These are phyloP conservation scores for Diaporthe ilicicola DNA, from an alignment of 2,329 filamentous ascomycete species.

Conservation along the genomic window DNA sequence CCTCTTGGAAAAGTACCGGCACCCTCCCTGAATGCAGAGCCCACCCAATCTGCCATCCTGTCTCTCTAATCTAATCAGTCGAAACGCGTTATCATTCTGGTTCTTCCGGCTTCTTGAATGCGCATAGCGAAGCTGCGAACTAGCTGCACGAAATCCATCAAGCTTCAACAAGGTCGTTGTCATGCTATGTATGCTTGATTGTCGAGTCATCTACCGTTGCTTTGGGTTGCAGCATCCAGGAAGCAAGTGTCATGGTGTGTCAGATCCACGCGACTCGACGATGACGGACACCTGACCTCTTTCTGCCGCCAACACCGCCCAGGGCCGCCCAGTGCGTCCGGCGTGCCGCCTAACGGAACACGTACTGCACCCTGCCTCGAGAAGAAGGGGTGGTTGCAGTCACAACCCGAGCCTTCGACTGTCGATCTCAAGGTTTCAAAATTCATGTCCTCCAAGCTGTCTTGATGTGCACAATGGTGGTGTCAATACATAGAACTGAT, in stretches of 20 bases:
- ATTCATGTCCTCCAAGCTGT: not conserved
- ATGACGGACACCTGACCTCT: slow-evolving; percentile 12
- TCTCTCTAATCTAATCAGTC: slow-evolving; percentile 26
- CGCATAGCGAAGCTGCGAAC: slow-evolving; percentile 23
- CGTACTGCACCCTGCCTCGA: not conserved
- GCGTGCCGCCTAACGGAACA: slow-evolving; percentile 9
- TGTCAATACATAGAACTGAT: not conserved
- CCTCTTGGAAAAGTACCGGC: slow-evolving; percentile 26
- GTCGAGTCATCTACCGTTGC: slow-evolving; percentile 8
- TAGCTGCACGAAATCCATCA: slow-evolving; percentile 18
- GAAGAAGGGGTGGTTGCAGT: slow-evolving; percentile 3
- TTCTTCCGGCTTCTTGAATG: slow-evolving; percentile 1
- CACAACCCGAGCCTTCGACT: not conserved
- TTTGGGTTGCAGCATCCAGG: slow-evolving; percentile 7
- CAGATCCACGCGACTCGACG: slow-evolving; percentile 26
- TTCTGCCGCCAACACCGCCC: slow-evolving; percentile 21
- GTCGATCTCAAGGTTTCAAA: not conserved
- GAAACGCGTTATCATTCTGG: slow-evolving; percentile 21
- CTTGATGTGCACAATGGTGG: not conserved
- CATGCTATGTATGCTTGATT: slow-evolving; percentile 15
- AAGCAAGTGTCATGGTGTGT: slow-evolving; percentile 19
- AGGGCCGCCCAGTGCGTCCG: not conserved
- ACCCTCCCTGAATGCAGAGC: slow-evolving; percentile 1
- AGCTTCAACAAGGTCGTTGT: not conserved
- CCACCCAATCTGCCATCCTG: slow-evolving; percentile 29